Base-by-base conservation (phyloP, 495 filamentous ascomycete genomes). In the Letharia columbiana region DNA sequence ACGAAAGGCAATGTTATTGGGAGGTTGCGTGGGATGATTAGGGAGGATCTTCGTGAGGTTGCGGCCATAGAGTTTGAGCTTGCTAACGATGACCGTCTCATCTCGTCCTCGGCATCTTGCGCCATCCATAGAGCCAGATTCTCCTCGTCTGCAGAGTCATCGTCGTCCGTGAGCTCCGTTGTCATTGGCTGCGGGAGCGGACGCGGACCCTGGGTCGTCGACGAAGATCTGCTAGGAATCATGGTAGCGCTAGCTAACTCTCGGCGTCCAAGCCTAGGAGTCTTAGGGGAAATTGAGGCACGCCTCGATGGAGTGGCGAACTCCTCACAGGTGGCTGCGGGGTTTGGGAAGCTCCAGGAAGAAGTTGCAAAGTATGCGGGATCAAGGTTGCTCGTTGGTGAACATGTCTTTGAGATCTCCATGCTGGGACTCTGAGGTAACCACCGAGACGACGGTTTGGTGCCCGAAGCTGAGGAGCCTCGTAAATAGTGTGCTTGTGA, bases 1-100 rank as follows among this genome's bases (percentile, higher is more conserved):
- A 31, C 31, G 20, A 68, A 62, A 2, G 69, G 69, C 9, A 37
- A 31, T 18, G 4, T 17, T 35, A 69, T 61, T 12, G 63, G 47
- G 9, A 41, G 60, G n/a, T 71, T 71, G 1, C 69, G 50, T 2
- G 49, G 17, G 35, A 56, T 3, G n/a, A 52, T 23, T 9, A 18
- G 5, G 31, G 62, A 66, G 15, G 42, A 35, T 18, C 17, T 54
- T 23, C 15, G 54, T 28, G 41, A 37, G 23, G 54, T 56, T 7
- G n/a, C 31, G 10, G 44, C 0, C 28, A 44, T 45, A 7, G 56
- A 52, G 9, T 42, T 13, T n/a, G 20, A 54, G 11, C 1, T 39
- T 47, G 61, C 42, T n/a, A 59, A 40, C 18, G 60, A 47, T 56
- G 44, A 44, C 7, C 15, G 47, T 15, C 20, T 64, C 44, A 39